Percentiles rank a stretch among this genome's conserved stretches.
Evolutionary conservation across 2,329 filamentous ascomycete species (phyloP).

Genomic region (Xylogone sp.): DNA sequence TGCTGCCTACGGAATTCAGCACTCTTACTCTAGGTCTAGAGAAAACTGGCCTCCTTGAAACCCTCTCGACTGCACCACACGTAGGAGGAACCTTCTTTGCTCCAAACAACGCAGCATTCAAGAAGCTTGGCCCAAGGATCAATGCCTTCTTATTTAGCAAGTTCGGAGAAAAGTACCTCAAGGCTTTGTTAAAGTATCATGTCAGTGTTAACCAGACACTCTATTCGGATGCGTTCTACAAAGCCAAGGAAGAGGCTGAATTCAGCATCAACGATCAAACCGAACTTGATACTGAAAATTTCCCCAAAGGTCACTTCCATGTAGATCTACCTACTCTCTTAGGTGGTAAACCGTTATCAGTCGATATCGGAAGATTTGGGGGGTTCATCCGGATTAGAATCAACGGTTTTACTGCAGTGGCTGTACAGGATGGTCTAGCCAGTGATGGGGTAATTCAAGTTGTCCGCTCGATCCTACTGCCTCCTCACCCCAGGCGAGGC

Average conservation of each 20-base stretch:
- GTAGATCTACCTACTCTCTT: constrained; percentile 73
- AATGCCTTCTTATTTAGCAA: constrained; percentile 86
- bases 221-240: constrained; percentile 81
- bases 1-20: constrained; percentile 69
- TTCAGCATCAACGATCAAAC: constrained; percentile 15
- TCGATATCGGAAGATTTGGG: constrained; percentile 69
- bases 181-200: constrained; percentile 75
- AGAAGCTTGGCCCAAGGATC: constrained; percentile 64
- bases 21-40: constrained; percentile 71
- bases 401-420: constrained; percentile 67
- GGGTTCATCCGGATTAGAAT: constrained; percentile 68
- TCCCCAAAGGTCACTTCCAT: constrained; percentile 41
- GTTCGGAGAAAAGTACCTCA: constrained; percentile 70
- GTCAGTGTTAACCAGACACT: constrained; percentile 70
- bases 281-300: constrained; percentile 17
- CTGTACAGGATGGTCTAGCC: constrained; percentile 66
- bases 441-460: constrained; percentile 83
- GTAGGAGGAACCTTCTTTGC: constrained; percentile 75
- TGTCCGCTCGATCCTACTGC: constrained; percentile 68
- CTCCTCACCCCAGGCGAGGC: constrained; percentile 48
- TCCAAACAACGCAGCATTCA: constrained; percentile 77
- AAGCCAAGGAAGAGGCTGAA: constrained; percentile 30
- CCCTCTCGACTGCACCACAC: constrained; percentile 49
- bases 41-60: constrained; percentile 68
- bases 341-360: constrained; percentile 57